Evolutionary conservation across 2,329 filamentous ascomycete genomes (phyloP).

Genomic region (Colletotrichum coccodes): DNA sequence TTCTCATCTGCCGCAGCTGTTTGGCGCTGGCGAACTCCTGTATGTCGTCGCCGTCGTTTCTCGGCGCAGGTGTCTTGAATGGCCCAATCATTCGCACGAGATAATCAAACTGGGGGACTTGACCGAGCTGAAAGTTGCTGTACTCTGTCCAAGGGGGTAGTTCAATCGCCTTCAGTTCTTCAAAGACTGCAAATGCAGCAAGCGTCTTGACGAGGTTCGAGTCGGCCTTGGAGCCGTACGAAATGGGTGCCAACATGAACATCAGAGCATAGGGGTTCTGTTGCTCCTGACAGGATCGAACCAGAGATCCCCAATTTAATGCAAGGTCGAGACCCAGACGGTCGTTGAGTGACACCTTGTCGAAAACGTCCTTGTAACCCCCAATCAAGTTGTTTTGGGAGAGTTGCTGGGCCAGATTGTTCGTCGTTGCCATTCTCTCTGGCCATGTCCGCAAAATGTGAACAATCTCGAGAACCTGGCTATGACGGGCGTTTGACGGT

Average conservation of each 20-base stretch:
- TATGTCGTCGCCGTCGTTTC: conserved; percentile 38
- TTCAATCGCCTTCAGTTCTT: conserved; percentile 47
- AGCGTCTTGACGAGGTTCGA: conserved; percentile 54
- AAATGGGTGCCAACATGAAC: conserved; percentile 57
- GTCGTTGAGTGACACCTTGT: conserved; percentile 49
- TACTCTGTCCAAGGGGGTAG: conserved; percentile 49
- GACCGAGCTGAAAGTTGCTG: conserved; percentile 45
- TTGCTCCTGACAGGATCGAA: conserved; percentile 45
- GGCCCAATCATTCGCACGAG: conserved; percentile 45
- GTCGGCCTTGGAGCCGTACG: conserved; percentile 50
- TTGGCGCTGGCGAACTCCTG: conserved; percentile 41
- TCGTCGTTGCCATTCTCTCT: conserved; percentile 26
- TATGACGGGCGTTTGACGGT: conserved; percentile 25
- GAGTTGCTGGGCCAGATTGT: conserved; percentile 27
- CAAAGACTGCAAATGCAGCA: conserved; percentile 53
- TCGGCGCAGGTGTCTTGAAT: conserved; percentile 40
- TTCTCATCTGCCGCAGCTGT: conserved; percentile 42
- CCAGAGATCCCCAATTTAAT: conserved; percentile 55
- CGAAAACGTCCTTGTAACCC: conserved; percentile 45
- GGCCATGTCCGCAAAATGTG: conserved; percentile 35
- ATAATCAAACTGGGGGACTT: conserved; percentile 43
- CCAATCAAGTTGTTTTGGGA: conserved; percentile 42
- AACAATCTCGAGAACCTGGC: conserved; percentile 33
- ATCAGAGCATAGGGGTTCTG: conserved; percentile 49
- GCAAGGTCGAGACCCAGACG: conserved; percentile 47